Base-by-base conservation (phyloP, 148 eudicot species). In the Vaccinium myrtillus region DNA sequence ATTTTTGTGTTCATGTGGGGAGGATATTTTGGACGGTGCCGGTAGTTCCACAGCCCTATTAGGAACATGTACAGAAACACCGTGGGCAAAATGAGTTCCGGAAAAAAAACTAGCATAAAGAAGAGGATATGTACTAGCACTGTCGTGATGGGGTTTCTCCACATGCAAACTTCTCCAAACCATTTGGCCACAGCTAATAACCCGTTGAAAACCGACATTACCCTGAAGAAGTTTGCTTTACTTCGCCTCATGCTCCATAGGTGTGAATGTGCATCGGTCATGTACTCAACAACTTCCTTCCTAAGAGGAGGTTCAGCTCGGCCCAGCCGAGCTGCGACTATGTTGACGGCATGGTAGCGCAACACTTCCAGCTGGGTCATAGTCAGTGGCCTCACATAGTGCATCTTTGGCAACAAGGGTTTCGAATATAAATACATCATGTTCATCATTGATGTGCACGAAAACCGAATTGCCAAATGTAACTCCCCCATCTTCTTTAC, bases 201-300 rank as follows among this genome's bases (percentile, higher is more conserved):
- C 12, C 98, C 94, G 55, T 87, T 92, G 36, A 94, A 86, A 53
- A 95, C 89, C 1, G 91, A 78, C 69, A 92, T 77, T 23, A 95
- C 87, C 8, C 98, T 78, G 87, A 89, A 94, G 65, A 94, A 94
- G 82, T 94, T 93, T 8, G 98, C 98, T 88, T 95, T 95, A 86
- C 98, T 95, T 15, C 95, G 81, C 86, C 98, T 93, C 94, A 95
- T 93, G 89, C 98, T 93, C 97, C 97, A 95, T 50, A 93, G 90
- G 83, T 95, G 98, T 0, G 98, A 85, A 82, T 95, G 92, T 6
- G 90, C 91, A 82, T 95, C 98, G 49, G 92, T 85, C 98, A 95
- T 94, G 88, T 92, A 95, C 63, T 92, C 96, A 3, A 95, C 92
- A 10, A 95, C 91, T 88, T 94, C 98, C 83, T 75, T 90, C 85